phyloP scores from a whole-genome alignment of 2,329 filamentous ascomycete species.

The Trichoderma oligosporum region DNA sequence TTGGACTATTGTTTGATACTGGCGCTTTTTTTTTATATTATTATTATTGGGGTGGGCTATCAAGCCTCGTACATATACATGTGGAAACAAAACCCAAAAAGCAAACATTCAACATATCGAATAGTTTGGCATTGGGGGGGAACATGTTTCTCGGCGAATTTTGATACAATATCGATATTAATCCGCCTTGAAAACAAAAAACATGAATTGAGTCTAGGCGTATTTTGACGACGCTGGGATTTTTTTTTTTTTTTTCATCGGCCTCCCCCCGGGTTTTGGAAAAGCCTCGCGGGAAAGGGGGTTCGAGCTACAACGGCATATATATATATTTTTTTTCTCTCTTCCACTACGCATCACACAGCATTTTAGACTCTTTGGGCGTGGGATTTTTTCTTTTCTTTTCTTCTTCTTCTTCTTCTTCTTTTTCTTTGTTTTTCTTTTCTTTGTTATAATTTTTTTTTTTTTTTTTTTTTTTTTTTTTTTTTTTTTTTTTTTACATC shows the following conservation, averaged over 20 bases:
- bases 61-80: slow-evolving; percentile 35
- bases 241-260: slow-evolving; percentile 11
- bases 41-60: slow-evolving; percentile 30
- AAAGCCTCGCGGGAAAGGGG: slow-evolving; percentile 3
- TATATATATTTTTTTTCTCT: slow-evolving; percentile 2
- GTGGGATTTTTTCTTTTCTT: slow-evolving; percentile 26
- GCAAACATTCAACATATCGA: slow-evolving; percentile 36
- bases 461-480: neutral
- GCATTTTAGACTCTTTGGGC: slow-evolving; percentile 10
- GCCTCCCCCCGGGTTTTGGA: slow-evolving; percentile 6
- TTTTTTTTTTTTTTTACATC: slow-evolving; percentile 21
- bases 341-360: neutral
- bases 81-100: slow-evolving; percentile 29
- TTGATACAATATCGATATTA: neutral
- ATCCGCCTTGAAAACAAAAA: neutral
- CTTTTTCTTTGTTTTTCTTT: neutral
- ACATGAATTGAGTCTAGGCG: neutral
- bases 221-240: slow-evolving; percentile 4
- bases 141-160: neutral
- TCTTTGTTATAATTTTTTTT: neutral
- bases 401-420: slow-evolving; percentile 27
- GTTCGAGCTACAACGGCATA: slow-evolving; percentile 7
- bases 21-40: slow-evolving; percentile 29
- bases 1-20: slow-evolving; percentile 33
- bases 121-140: slow-evolving; percentile 47